Conservation (phyloP, 129 eudicot genomes). For the Flaveria sonorensis region DNA sequence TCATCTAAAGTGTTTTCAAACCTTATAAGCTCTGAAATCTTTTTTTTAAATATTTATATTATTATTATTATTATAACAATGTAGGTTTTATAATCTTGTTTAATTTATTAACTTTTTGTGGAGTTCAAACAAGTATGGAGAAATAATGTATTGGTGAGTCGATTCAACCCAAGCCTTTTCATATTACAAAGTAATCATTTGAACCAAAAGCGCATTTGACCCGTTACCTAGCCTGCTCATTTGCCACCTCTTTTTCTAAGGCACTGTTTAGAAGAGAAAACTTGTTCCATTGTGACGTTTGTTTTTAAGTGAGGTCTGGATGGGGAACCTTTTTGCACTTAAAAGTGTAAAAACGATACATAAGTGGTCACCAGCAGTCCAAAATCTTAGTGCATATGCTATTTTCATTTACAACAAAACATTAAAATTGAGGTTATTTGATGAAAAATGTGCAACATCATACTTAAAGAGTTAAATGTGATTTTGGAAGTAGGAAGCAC, state of each 20-base stretch:
- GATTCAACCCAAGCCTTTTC: background rate
- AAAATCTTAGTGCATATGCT: background rate
- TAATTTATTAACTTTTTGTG: background rate
- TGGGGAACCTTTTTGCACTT: background rate
- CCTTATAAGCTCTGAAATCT: background rate
- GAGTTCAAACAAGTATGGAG: background rate
- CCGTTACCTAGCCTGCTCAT: background rate
- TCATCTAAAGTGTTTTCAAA: conserved; percentile 5
- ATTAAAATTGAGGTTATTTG: background rate
- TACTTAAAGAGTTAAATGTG: background rate
- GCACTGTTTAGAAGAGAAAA: conserved; percentile 7
- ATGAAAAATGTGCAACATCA: background rate
- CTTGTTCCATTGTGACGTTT: background rate
- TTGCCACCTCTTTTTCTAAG: background rate
- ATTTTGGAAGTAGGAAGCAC: conserved; percentile 4
- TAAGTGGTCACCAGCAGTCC: background rate
- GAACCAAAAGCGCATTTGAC: background rate
- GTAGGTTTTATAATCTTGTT: background rate
- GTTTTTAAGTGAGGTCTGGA: conserved; percentile 11
- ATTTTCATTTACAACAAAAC: background rate
- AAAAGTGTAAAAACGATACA: background rate
- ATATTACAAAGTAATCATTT: background rate
- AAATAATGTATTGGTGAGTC: background rate
- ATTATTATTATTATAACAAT: background rate
- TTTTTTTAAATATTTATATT: background rate